A percentile compares a stretch with the other conserved stretches of the same genome.
Evolutionary conservation across 345 rosid species (phyloP).

Genomic region (Dipteronia sinensis): DNA sequence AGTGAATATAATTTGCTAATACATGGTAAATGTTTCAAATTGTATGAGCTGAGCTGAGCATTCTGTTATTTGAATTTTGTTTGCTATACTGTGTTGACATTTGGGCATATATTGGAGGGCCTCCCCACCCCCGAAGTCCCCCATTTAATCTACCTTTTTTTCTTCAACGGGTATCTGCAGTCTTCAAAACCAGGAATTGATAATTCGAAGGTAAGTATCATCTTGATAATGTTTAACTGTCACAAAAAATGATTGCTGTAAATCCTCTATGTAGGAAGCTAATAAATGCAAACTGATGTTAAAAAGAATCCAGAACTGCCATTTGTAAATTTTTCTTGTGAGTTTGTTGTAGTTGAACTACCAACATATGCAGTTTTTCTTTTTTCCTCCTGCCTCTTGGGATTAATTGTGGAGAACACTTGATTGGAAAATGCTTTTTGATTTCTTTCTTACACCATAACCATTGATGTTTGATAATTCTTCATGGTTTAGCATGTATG

Average conservation of each 20-base stretch:
- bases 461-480: background rate
- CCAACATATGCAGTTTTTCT: background rate
- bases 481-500: background rate
- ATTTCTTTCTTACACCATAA: background rate
- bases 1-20: slow-evolving; percentile 3
- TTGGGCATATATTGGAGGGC: background rate
- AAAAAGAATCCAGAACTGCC: background rate
- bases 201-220: slow-evolving; percentile 45
- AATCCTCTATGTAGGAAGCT: background rate
- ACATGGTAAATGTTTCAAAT: background rate
- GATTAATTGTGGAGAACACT: background rate
- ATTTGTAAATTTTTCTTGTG: background rate
- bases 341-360: background rate
- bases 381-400: background rate
- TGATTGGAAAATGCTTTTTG: background rate
- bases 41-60: background rate
- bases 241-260: background rate
- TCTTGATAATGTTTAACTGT: background rate
- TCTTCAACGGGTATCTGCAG: slow-evolving; percentile 37
- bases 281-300: background rate
- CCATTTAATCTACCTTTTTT: slow-evolving; percentile 1
- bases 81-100: background rate
- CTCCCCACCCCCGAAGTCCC: background rate
- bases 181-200: slow-evolving; percentile 41
- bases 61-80: background rate